phyloP scores from a whole-genome alignment of 2,329 filamentous ascomycete genomes.

The Cercospora janseana region DNA sequence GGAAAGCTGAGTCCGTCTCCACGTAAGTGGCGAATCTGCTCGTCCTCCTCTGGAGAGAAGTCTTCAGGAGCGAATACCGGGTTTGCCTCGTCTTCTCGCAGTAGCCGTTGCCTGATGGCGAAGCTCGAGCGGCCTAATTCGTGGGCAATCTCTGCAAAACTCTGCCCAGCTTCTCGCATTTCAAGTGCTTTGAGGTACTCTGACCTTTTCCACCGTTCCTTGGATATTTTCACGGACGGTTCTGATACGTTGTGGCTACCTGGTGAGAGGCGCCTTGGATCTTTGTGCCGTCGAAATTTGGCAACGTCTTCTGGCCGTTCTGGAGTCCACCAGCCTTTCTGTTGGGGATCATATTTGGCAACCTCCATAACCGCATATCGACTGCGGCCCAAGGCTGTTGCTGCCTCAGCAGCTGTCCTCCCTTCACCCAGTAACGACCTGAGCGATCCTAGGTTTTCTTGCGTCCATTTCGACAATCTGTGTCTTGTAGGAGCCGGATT shows the following conservation, averaged over 20 bases:
- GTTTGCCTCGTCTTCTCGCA: neutral
- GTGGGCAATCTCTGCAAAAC: neutral
- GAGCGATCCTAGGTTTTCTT: constrained; percentile 3
- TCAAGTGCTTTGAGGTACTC: constrained; percentile 1
- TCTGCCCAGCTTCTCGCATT: neutral
- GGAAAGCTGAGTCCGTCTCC: neutral
- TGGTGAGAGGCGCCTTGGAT: neutral
- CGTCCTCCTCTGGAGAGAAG: neutral
- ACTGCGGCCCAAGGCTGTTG: neutral
- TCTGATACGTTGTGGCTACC: neutral
- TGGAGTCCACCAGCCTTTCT: constrained; percentile 10
- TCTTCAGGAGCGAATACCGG: neutral
- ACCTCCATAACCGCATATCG: constrained; percentile 1
- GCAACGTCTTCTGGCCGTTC: constrained; percentile 4
- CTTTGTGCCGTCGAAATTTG: constrained; percentile 6
- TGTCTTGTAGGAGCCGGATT: neutral
- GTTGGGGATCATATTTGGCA: neutral
- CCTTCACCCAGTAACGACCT: constrained; percentile 5
- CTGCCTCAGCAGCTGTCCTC: neutral
- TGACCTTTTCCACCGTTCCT: neutral
- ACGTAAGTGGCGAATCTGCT: constrained; percentile 1
- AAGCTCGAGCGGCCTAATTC: neutral
- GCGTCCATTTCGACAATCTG: constrained; percentile 1
- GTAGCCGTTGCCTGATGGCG: neutral
- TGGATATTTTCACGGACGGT: neutral